Conservation (phyloP, 768 basidiomycete species). For the Phylloporus sp. region DNA sequence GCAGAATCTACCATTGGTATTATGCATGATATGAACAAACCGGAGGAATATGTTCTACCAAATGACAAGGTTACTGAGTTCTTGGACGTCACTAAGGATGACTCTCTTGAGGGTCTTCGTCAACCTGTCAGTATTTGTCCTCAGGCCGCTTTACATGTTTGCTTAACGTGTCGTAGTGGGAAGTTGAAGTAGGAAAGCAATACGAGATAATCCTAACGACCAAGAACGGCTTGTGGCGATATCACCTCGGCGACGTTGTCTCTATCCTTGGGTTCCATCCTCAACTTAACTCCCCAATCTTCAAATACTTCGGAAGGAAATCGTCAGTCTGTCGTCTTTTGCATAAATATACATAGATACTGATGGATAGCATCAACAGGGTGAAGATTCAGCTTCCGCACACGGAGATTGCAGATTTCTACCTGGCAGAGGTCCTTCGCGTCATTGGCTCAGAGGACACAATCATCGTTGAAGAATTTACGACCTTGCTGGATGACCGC, state of each 20-base stretch:
- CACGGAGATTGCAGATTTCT: conserved; percentile 4
- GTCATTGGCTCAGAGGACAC: background rate
- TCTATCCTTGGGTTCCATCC: conserved; percentile 11
- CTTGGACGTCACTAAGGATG: conserved; percentile 11
- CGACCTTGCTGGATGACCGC: conserved; percentile 14
- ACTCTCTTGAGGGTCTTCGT: conserved; percentile 10
- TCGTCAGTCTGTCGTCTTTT: conserved; percentile 9
- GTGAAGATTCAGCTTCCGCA: conserved; percentile 6
- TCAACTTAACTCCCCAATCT: conserved; percentile 3
- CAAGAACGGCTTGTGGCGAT: conserved; percentile 20
- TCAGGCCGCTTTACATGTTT: background rate
- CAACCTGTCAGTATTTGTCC: conserved; percentile 11
- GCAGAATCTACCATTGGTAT: conserved; percentile 7
- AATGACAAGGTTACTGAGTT: conserved; percentile 10
- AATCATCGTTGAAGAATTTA: conserved; percentile 12
- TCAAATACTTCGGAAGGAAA: conserved; percentile 15
- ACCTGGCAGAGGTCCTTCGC: conserved; percentile 4
- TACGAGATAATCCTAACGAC: conserved; percentile 23
- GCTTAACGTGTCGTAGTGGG: conserved; percentile 10
- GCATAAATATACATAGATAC: too few relatives aligned
- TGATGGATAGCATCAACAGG: conserved; percentile 8
- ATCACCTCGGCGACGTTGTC: conserved; percentile 17
- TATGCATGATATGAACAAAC: background rate
- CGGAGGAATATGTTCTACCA: conserved; percentile 8
- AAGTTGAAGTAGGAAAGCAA: conserved; percentile 10